Evolutionary conservation across 306 rosid species (phyloP).

Genomic region (Abrus pulchellus): DNA sequence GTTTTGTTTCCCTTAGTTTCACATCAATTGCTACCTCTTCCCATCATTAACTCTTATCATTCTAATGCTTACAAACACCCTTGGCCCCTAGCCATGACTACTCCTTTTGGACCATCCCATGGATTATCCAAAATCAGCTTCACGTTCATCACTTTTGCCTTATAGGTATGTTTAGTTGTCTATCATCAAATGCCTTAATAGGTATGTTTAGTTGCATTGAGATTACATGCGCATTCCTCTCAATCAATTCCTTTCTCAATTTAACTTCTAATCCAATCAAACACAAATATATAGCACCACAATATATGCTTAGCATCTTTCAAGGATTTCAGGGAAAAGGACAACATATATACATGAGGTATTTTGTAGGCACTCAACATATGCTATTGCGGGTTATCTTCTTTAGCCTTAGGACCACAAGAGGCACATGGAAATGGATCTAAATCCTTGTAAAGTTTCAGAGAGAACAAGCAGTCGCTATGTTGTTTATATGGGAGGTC

Average conservation of each 20-base stretch:
- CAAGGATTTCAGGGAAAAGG: slow-evolving; percentile 34
- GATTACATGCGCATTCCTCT: not conserved
- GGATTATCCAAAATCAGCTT: slow-evolving; percentile 43
- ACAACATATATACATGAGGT: slow-evolving; percentile 37
- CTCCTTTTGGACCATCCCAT: slow-evolving; percentile 18
- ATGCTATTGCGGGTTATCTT: slow-evolving; percentile 50
- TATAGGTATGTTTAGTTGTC: slow-evolving; percentile 14
- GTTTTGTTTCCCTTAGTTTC: not conserved
- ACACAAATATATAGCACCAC: not conserved
- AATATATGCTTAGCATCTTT: slow-evolving; percentile 19
- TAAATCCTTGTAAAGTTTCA: slow-evolving; percentile 51
- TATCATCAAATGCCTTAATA: slow-evolving; percentile 33
- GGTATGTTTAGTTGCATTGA: slow-evolving; percentile 15
- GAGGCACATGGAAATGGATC: slow-evolving; percentile 52
- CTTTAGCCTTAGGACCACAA: slow-evolving; percentile 54
- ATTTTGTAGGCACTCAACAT: slow-evolving; percentile 35
- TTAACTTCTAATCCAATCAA: slow-evolving; percentile 32
- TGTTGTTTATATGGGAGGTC: slow-evolving; percentile 43
- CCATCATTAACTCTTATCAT: not conserved
- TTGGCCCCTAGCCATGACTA: slow-evolving; percentile 19
- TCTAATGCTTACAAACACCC: slow-evolving; percentile 33
- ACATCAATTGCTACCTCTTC: slow-evolving; percentile 22
- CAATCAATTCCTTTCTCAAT: slow-evolving; percentile 39
- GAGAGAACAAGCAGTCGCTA: slow-evolving; percentile 51
- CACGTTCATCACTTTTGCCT: slow-evolving; percentile 30